A percentile compares a stretch with the other conserved stretches of the same genome.
Evolutionary conservation across 2,329 filamentous ascomycete species (phyloP).

Genomic region (Monilinia fructigena): DNA sequence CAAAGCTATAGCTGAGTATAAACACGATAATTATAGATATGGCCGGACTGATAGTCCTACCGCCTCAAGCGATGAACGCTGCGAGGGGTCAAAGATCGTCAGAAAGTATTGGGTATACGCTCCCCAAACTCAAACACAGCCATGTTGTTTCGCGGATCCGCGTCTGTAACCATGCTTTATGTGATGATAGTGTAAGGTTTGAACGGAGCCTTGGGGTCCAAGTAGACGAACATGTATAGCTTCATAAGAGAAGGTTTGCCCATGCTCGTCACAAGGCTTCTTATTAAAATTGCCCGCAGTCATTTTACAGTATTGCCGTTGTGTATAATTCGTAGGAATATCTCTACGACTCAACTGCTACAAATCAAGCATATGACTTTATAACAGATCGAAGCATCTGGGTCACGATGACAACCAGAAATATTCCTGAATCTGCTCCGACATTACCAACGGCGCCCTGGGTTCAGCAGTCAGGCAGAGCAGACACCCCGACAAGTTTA

Average conservation of each 20-base stretch:
- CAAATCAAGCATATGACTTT: not conserved
- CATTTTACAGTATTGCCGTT: not conserved
- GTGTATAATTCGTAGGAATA: not conserved
- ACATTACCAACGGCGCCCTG: conserved; percentile 1
- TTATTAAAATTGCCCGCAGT: not conserved
- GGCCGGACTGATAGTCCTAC: not conserved
- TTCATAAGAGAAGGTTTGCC: conserved; percentile 4
- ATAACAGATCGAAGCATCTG: not conserved
- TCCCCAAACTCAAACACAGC: not conserved
- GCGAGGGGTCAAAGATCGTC: not conserved
- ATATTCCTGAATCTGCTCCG: not conserved
- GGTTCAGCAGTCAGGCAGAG: conserved; percentile 4
- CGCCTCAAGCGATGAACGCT: conserved; percentile 10
- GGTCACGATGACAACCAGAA: not conserved
- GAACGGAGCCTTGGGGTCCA: not conserved
- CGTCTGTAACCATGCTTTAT: conserved; percentile 1
- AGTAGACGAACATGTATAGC: not conserved
- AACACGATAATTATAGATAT: conserved; percentile 4
- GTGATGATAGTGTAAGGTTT: conserved; percentile 5
- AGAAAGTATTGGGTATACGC: conserved; percentile 3
- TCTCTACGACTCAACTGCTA: not conserved
- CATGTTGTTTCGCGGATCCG: conserved; percentile 1
- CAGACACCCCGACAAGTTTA: conserved; percentile 2
- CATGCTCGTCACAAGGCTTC: not conserved
- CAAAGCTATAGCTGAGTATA: not conserved